phyloP scores from a whole-genome alignment of 805 yeast genomes.

The Zygosaccharomyces lentus region DNA sequence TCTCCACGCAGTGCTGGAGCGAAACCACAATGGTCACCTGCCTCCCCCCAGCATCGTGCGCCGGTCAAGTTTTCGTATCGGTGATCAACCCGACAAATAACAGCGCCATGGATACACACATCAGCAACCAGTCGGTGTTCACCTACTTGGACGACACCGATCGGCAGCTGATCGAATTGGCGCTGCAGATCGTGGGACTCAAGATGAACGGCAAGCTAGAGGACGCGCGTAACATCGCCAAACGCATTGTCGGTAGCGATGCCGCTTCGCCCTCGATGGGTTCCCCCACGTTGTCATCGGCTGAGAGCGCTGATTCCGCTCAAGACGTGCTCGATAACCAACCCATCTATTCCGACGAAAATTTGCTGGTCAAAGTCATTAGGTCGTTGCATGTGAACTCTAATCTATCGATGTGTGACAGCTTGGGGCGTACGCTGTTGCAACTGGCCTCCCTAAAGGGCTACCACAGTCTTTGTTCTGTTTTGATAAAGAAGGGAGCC shows the following conservation, averaged over 20 bases:
- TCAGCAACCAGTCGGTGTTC: constrained; percentile 47
- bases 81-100: constrained; percentile 48
- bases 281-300: constrained; percentile 16
- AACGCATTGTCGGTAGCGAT: constrained; percentile 70
- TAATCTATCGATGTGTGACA: constrained; percentile 76
- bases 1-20: constrained; percentile 94
- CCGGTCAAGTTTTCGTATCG: constrained; percentile 92
- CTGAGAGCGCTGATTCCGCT: constrained; percentile 4
- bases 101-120: constrained; percentile 19
- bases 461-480: constrained; percentile 54
- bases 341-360: constrained; percentile 35
- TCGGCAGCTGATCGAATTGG: constrained; percentile 88
- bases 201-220: constrained; percentile 95
- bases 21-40: constrained; percentile 90
- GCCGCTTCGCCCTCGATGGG: constrained; percentile 27
- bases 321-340: constrained; percentile 8
- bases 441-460: constrained; percentile 82
- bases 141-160: constrained; percentile 95
- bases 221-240: constrained; percentile 91
- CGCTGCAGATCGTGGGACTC: constrained; percentile 92
- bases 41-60: constrained; percentile 82
- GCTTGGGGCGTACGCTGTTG: constrained; percentile 80
- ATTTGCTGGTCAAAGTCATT: constrained; percentile 46
- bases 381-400: constrained; percentile 68
- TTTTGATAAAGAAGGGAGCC: constrained; percentile 61